phyloP scores from a whole-genome alignment of 257 asterid species.

The Solanum chmielewskii region DNA sequence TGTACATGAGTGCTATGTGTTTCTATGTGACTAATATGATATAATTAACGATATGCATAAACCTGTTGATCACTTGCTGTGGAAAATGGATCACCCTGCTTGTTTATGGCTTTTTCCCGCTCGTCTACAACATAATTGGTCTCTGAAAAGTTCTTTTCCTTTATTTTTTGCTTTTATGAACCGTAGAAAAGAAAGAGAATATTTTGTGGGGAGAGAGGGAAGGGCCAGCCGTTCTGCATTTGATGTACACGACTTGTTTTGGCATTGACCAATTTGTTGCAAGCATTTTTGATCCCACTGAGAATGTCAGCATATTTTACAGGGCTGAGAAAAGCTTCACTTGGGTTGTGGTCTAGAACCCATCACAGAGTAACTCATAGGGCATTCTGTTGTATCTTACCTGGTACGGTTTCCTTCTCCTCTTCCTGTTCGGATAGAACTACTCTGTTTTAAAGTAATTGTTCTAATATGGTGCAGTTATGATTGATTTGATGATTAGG shows the following conservation, averaged over 20 bases:
- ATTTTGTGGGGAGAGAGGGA: not conserved
- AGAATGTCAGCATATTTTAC: not conserved
- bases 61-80: not conserved
- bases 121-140: too few relatives aligned
- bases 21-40: not conserved
- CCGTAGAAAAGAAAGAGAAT: not conserved
- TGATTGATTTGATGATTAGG: conserved; percentile 11
- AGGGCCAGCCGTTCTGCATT: not conserved
- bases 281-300: not conserved
- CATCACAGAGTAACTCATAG: not conserved
- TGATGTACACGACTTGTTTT: not conserved
- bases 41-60: not conserved
- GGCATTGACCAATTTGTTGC: not conserved
- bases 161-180: not conserved
- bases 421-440: not conserved
- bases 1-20: not conserved
- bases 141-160: not conserved
- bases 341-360: not conserved
- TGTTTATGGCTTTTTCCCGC: too few relatives aligned
- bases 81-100: too few relatives aligned
- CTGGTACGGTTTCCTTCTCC: not conserved
- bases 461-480: not conserved
- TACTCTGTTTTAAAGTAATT: not conserved
- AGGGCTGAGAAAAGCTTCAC: not conserved
- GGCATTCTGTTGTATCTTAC: not conserved